These are phyloP conservation scores for Cornus suecica DNA, from an alignment of 148 eudicot species.

Conservation along the genomic window DNA sequence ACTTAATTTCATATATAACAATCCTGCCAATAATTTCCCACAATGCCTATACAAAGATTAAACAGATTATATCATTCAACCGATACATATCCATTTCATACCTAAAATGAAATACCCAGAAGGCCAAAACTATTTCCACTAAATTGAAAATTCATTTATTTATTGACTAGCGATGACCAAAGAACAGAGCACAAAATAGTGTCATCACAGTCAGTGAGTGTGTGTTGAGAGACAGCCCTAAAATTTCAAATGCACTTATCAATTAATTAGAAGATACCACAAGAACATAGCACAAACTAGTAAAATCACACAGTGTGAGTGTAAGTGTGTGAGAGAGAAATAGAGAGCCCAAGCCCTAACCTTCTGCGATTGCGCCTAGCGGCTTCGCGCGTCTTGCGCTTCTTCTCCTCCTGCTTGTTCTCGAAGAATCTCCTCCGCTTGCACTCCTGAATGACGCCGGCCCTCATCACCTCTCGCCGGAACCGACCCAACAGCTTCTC, in stretches of 20 bases:
- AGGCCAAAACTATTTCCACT: neutral
- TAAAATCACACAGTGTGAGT: no score
- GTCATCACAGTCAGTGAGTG: no score
- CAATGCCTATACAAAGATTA: neutral
- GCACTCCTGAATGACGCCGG: constrained; percentile 79
- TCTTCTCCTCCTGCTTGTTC: constrained; percentile 74
- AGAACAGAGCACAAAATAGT: neutral
- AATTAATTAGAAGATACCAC: no score
- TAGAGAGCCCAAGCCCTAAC: constrained; percentile 18
- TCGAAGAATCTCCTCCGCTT: constrained; percentile 69
- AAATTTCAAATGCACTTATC: no score
- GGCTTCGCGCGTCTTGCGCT: constrained; percentile 86
- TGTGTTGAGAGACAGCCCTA: neutral
- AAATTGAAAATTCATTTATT: neutral
- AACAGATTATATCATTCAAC: neutral
- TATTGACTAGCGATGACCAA: neutral
- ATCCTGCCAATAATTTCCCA: neutral
- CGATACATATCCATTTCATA: neutral
- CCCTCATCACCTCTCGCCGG: constrained; percentile 78
- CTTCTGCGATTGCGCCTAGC: constrained; percentile 91
- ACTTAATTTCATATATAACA: neutral
- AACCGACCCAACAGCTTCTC: constrained; percentile 64
- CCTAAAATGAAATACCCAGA: no score
- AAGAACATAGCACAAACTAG: neutral
- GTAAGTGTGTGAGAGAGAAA: neutral